Evolutionary conservation across 441 rosid genomes (phyloP), one percentile per base, ranked within the genome.

Genomic region (Erodium chrysanthum): DNA sequence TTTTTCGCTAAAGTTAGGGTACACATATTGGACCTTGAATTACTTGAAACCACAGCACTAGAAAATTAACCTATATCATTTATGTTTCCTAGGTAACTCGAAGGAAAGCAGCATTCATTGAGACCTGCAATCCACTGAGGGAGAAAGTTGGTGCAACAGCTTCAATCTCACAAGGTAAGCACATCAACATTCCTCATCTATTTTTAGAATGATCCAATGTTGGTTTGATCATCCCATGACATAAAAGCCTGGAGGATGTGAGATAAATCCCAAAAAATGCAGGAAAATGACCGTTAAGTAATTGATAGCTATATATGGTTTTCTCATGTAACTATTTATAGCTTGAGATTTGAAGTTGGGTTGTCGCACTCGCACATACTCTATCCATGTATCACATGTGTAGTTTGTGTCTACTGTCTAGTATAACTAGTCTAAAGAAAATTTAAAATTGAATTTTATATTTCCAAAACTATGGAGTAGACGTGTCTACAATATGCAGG

Each of bases 81-180:
- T 58, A 20, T 58, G 31, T 67, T 72, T 64, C 59, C 68, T 70
- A 91, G 98, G 97, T 94, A 27, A 88, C 98, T 54, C 73, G 91
- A 65, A 91, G 85, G 80, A 94, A 94, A 88, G 88, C 96, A 67
- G 83, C 92, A 68, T 72, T 89, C 23, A 86, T 91, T 64, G 86
- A 87, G 77, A 78, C 81, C 70, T 77, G 72, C 77, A 71, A 81
- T 73, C 91, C 82, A 70, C 75, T 94, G 78, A 85, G 85, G 76
- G 89, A 87, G 62, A 94, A 85, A 81, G 73, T 94, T 62, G 90
- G 96, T 42, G 70, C 78, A 54, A 70, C 84, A 21, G 81, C 96
- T 70, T 85, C 90, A 72, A 86, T 94, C 70, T 89, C 94, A 10
- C 73, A 56, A 73, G 97, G 99, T 89, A 73, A 81, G 80, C 48